Evolutionary conservation across 1,284 basidiomycete species (phyloP).

Genomic region (Heterobasidion annosum): DNA sequence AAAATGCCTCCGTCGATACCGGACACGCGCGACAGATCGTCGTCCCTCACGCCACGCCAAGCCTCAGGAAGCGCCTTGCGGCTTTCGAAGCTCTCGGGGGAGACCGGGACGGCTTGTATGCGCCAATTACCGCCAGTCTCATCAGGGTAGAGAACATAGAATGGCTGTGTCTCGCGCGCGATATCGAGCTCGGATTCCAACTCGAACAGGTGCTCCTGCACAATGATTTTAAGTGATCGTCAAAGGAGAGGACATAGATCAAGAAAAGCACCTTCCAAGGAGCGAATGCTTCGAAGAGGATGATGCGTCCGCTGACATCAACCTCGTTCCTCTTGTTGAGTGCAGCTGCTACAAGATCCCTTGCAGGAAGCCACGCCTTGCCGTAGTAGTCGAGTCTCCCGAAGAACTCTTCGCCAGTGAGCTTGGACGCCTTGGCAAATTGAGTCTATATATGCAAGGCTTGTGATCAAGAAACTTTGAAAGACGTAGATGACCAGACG

Average conservation of each 20-base stretch:
- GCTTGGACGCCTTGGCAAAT: conserved; percentile 74
- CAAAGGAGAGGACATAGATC: neutral
- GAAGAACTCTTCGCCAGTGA: conserved; percentile 87
- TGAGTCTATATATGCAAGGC: conserved; percentile 34
- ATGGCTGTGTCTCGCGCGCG: conserved; percentile 35
- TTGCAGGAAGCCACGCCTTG: conserved; percentile 88
- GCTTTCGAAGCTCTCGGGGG: conserved; percentile 81
- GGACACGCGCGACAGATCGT: conserved; percentile 61
- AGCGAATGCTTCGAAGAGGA: conserved; percentile 75
- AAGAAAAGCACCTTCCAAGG: conserved; percentile 73
- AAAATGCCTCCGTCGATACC: conserved; percentile 86
- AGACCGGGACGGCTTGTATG: conserved; percentile 84
- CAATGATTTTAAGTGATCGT: conserved; percentile 5
- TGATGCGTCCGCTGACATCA: conserved; percentile 69
- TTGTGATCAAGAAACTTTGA: neutral
- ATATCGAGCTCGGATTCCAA: conserved; percentile 58
- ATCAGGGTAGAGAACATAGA: conserved; percentile 92
- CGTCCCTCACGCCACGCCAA: conserved; percentile 91
- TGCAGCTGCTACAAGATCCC: conserved; percentile 70
- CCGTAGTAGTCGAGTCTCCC: conserved; percentile 76
- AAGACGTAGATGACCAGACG: neutral
- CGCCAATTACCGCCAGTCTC: conserved; percentile 78
- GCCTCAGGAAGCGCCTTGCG: conserved; percentile 88
- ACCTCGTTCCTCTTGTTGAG: conserved; percentile 55
- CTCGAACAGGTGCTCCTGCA: conserved; percentile 86